Conservation (phyloP, 2,329 filamentous ascomycete genomes). For the Aspergillus novoparasiticus region DNA sequence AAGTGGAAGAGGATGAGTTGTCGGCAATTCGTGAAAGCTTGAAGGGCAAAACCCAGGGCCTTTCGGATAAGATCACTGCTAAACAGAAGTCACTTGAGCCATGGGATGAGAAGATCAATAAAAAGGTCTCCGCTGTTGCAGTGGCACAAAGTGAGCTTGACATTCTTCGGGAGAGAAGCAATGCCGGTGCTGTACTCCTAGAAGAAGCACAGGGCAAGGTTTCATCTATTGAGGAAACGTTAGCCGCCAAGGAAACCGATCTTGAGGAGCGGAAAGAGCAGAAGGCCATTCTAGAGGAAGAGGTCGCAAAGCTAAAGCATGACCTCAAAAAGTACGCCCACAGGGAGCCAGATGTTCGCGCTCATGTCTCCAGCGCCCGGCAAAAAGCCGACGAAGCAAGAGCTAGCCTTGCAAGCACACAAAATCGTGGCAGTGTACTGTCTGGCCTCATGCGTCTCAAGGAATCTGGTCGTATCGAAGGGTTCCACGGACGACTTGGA, state of each 20-base stretch:
- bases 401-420: slow-evolving; percentile 83
- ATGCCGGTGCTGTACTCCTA: slow-evolving; percentile 79
- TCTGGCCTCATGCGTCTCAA: slow-evolving; percentile 91
- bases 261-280: slow-evolving; percentile 75
- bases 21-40: slow-evolving; percentile 79
- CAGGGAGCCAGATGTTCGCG: slow-evolving; percentile 79
- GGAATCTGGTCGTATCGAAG: slow-evolving; percentile 94
- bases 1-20: slow-evolving; percentile 79
- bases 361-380: slow-evolving; percentile 82
- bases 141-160: slow-evolving; percentile 93
- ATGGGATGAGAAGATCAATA: slow-evolving; percentile 95
- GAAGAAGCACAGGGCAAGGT: slow-evolving; percentile 84
- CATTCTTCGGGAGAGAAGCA: slow-evolving; percentile 86
- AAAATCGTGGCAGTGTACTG: slow-evolving; percentile 90
- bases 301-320: slow-evolving; percentile 69
- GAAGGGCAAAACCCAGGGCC: slow-evolving; percentile 92
- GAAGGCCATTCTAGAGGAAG: slow-evolving; percentile 71
- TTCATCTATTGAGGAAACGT: slow-evolving; percentile 68
- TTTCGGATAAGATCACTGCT: slow-evolving; percentile 86
- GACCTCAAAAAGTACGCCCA: slow-evolving; percentile 72
- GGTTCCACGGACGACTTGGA: slow-evolving; percentile 92
- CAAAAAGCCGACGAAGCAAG: slow-evolving; percentile 96
- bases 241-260: slow-evolving; percentile 70
- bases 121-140: slow-evolving; percentile 90
- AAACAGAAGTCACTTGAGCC: slow-evolving; percentile 96